Percentiles rank a stretch among this genome's conserved stretches.
phyloP scores from a whole-genome alignment of 108 stramenopile species.

The Fistulifera solaris region DNA sequence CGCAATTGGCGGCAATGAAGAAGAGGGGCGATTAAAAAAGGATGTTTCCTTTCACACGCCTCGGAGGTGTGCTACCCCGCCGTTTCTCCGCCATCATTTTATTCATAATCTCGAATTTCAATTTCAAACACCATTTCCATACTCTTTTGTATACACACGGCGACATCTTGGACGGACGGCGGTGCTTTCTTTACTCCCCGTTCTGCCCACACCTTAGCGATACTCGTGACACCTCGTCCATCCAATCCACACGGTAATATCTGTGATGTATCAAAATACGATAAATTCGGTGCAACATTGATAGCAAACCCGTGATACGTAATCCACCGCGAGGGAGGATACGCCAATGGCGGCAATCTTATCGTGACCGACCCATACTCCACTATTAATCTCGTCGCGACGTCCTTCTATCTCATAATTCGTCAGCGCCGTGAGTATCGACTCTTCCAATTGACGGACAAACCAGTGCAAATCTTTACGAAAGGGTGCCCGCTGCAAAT shows the following conservation, averaged over 20 bases:
- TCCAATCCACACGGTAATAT: constrained; percentile 76
- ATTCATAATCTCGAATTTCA: constrained; percentile 1
- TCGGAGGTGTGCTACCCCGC: too few species aligned
- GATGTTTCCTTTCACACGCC: too few species aligned
- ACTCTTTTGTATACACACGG: constrained; percentile 14
- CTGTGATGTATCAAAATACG: constrained; percentile 62
- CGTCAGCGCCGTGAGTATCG: constrained; percentile 64
- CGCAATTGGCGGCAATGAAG: constrained; percentile 2
- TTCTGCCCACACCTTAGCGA: constrained; percentile 32
- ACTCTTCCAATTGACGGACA: constrained; percentile 84
- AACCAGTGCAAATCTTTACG: constrained; percentile 94
- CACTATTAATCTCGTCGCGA: constrained; percentile 62
- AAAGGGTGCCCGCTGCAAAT: constrained; percentile 49
- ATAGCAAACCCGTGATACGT: constrained; percentile 96
- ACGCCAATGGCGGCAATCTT: constrained; percentile 94
- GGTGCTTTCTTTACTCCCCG: constrained; percentile 18
- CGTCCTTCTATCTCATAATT: constrained; percentile 47
- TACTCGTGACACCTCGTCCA: constrained; percentile 76
- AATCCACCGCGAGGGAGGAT: constrained; percentile 86
- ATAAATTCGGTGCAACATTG: constrained; percentile 84
- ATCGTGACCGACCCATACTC: constrained; percentile 69
- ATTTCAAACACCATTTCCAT: constrained; percentile 32
- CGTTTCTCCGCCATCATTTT: too few species aligned
- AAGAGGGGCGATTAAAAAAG: neutral
- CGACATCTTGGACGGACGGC: constrained; percentile 15